Evolutionary conservation across 345 rosid genomes (phyloP), one percentile per base, ranked within the genome.

Genomic region (Eucalyptus coolabah): DNA sequence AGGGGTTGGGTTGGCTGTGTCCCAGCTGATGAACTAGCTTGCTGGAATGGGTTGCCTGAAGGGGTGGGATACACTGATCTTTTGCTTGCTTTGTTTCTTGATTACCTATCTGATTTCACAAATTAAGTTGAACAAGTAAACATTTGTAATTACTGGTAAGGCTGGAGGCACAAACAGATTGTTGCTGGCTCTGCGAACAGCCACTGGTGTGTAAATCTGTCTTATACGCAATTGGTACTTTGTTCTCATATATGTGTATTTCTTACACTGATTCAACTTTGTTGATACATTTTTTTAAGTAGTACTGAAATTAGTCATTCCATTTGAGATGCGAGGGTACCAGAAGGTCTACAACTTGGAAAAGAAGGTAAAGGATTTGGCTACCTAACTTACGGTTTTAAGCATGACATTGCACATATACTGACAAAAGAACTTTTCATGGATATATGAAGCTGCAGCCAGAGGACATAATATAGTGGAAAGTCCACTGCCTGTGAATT

Each of bases 321-420:
- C 99, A 28, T 98, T 97, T 89, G 99, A 98, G 95, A 97, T 98
- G 99, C 93, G 98, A 53, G 99, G 98, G 26, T 93, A 82, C 92
- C 98, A 96, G 86, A 89, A 98, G 45, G 96, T 97, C 87, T 97
- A 95, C 93, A 98, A 96, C 95, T 91, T 98, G 94, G 98, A 97
- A 93, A 98, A 91, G 90, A 98, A 95, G 99, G 99, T 97, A 93
- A 50, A 26, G 54, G 44, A 72, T 72, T 72, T 72, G 44, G 44
- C 82, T 34, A 72, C 4, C 3, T 18, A 34, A 72, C 3, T 32
- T 67, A 17, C 17, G 42, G 2, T 67, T 42, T 67, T 5, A 16
- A 17, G 81, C 26, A 34, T 4, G 8, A 72, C 26, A 72, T 18
- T 72, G 26, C 26, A 34, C 44, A 9, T 72, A 72, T 34, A 26